Evolutionary conservation across 805 yeast species (phyloP).

Genomic region (Nakazawaea ishiwadae): DNA sequence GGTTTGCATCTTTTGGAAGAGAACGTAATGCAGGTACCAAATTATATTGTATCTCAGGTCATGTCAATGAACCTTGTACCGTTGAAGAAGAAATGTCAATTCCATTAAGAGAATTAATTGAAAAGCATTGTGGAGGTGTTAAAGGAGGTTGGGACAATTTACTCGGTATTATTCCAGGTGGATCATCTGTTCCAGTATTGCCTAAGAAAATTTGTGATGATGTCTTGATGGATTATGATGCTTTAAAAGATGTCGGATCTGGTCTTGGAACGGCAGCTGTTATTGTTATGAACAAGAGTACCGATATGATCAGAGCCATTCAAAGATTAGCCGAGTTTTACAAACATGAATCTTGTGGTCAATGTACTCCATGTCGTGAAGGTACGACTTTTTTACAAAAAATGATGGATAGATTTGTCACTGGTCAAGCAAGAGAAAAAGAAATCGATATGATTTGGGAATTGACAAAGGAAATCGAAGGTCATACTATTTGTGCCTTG

Average conservation of each 20-base stretch:
- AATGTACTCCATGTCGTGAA: constrained; percentile 93
- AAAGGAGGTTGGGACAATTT: constrained; percentile 92
- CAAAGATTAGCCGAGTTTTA: constrained; percentile 81
- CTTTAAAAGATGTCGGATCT: constrained; percentile 77
- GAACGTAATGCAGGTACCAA: constrained; percentile 83
- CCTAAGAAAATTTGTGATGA: constrained; percentile 62
- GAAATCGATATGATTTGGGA: constrained; percentile 85
- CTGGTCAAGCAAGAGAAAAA: constrained; percentile 74
- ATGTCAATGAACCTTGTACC: constrained; percentile 88
- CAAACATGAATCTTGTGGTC: constrained; percentile 92
- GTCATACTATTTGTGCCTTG: constrained; percentile 87
- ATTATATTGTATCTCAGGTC: constrained; percentile 83
- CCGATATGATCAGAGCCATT: constrained; percentile 81
- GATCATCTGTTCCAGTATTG: constrained; percentile 81
- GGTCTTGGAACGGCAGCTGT: constrained; percentile 94
- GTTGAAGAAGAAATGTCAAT: constrained; percentile 94
- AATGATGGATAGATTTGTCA: constrained; percentile 78
- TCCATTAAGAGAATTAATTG: constrained; percentile 76
- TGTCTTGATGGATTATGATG: constrained; percentile 84
- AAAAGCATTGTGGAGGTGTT: constrained; percentile 87
- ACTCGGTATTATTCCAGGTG: constrained; percentile 86
- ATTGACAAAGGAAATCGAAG: constrained; percentile 82
- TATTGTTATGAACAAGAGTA: constrained; percentile 83
- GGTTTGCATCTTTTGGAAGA: constrained; percentile 83
- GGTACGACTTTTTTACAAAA: constrained; percentile 83